Base-by-base conservation (phyloP, 768 basidiomycete species). In the Hypholoma fasciculare region DNA sequence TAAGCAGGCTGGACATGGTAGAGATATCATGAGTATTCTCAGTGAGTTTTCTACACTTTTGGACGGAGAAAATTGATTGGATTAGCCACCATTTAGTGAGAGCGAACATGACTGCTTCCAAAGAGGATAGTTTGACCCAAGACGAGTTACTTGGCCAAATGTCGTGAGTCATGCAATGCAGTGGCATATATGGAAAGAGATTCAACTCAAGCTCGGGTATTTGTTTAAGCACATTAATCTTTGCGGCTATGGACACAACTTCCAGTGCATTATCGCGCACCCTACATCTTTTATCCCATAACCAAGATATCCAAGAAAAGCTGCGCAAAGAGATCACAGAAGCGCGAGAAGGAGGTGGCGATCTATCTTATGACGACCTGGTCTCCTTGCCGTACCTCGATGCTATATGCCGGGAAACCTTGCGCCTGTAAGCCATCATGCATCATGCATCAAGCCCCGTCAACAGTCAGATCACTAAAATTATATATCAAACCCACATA, bases 1-100 rank as follows among this genome's bases (percentile, higher is more conserved):
- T 72, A 43, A 72, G 69, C 14, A 71, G 70, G 40, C 47, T 4
- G 54, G 54, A 3, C 54, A 44, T 2, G 76, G 75, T 11, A 77
- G 76, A 49, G 81, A 82, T 61, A 73, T 83, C 20, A 70, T 82
- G 60, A 80, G 76, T 56, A 71, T 80, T 46, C 62, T 82, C 26
- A 66, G 81, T 83, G 61, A 50, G 78, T 61, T 16, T 34, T 9
- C 9, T 34, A 9, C 7, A 17, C 4, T 52, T 23, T 3, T 19
- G 5, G 19, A 17, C 14, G 14, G 0, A 12, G 20, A n/a, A 7
- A 13, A 13, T 13, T 23, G n/a, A 47, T 38, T 8, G 19, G 20
- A 49, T 17, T 5, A 7, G 23, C 1, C 12, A 54, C n/a, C 34
- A 54, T 13, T 23, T 40, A 80, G 78, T 79, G 59, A 70, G 69